These are phyloP conservation scores for Hamamelis virginiana DNA, from an alignment of 164 flowering plant species.

Conservation along the genomic window DNA sequence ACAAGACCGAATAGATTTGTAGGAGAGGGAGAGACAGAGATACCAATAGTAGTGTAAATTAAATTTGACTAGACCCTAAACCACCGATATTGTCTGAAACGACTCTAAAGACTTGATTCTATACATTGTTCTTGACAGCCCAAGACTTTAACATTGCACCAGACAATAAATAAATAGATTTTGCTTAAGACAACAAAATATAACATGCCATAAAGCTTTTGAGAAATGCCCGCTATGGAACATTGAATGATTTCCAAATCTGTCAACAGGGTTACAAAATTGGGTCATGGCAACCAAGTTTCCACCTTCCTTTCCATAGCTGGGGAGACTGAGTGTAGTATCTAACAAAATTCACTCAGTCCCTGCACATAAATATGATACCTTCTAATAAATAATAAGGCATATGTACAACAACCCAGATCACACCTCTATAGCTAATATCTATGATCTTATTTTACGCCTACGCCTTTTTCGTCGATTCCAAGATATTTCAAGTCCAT, in stretches of 20 bases:
- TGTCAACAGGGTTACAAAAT: constrained; percentile 12
- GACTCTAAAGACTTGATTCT: no score
- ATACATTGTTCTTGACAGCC: no score
- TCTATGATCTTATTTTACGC: constrained; percentile 19
- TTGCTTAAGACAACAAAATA: no score
- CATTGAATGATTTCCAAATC: constrained; percentile 1
- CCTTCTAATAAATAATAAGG: background rate
- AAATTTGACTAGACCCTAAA: no score
- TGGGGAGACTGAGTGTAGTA: constrained; percentile 40
- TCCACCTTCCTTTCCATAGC: constrained; percentile 14
- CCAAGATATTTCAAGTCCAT: constrained; percentile 18
- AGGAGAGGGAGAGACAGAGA: no score
- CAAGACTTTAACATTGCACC: no score
- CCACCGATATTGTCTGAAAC: no score
- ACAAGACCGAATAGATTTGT: no score
- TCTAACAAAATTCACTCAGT: constrained; percentile 69
- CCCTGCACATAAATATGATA: constrained; percentile 13
- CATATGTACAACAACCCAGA: constrained; percentile 15
- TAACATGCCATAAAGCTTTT: background rate
- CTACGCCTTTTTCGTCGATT: constrained; percentile 35
- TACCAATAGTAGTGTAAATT: no score
- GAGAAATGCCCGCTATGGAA: constrained; percentile 5
- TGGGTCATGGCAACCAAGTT: constrained; percentile 4
- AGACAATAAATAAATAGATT: no score
- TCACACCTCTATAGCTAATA: background rate